phyloP scores from a whole-genome alignment of 306 rosid species.

The Morella rubra region DNA sequence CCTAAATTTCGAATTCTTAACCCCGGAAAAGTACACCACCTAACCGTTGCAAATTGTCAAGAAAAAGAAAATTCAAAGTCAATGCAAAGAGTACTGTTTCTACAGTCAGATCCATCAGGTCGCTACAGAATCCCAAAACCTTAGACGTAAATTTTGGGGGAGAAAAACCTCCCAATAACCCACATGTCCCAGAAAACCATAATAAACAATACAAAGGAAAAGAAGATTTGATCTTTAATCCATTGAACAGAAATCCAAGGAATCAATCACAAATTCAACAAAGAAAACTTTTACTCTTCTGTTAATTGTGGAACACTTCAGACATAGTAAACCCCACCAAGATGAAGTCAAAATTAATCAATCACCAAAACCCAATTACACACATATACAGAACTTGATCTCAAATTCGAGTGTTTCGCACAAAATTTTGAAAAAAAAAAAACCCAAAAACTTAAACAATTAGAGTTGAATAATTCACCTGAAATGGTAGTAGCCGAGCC shows the following conservation, averaged over 20 bases:
- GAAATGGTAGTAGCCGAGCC: slow-evolving; percentile 92
- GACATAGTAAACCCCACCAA: slow-evolving; percentile 3
- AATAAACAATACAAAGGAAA: neutral
- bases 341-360: neutral
- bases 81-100: neutral
- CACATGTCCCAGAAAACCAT: neutral
- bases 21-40: neutral
- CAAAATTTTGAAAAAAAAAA: neutral
- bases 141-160: neutral
- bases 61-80: neutral
- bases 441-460: neutral
- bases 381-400: neutral
- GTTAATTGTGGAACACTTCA: slow-evolving; percentile 13
- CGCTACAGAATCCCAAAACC: neutral
- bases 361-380: neutral
- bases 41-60: neutral
- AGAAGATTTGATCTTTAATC: neutral
- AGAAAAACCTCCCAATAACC: neutral
- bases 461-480: slow-evolving; percentile 44
- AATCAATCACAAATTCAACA: slow-evolving; percentile 2
- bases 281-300: slow-evolving; percentile 18
- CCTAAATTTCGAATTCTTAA: neutral
- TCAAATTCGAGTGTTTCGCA: neutral
- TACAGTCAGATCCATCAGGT: neutral
- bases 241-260: neutral